phyloP scores from a whole-genome alignment of 345 rosid genomes.

The Melaleuca alternifolia region DNA sequence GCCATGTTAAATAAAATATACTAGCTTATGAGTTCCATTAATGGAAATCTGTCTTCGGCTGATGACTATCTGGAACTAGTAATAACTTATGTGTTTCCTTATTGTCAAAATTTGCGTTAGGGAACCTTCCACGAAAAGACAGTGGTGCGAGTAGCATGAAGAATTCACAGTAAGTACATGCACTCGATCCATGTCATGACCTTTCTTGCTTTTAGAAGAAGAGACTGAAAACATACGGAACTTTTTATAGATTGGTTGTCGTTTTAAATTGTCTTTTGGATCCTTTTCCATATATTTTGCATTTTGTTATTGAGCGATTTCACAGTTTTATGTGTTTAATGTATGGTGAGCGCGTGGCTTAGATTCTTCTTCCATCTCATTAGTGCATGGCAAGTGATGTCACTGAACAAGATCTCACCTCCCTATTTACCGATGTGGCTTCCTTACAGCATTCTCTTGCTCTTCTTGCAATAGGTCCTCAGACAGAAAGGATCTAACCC shows the following conservation, averaged over 20 bases:
- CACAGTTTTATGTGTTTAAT: neutral
- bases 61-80: neutral
- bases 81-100: neutral
- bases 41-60: neutral
- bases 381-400: neutral
- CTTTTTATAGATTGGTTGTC: neutral
- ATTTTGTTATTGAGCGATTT: neutral
- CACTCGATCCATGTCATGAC: neutral
- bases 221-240: neutral
- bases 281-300: neutral
- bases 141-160: neutral
- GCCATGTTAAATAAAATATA: neutral
- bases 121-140: neutral
- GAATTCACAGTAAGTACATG: slow-evolving; percentile 2
- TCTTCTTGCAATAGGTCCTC: slow-evolving; percentile 12
- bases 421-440: neutral
- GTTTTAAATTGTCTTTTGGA: neutral
- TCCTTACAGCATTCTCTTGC: neutral
- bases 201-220: neutral
- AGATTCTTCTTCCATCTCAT: neutral
- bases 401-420: neutral
- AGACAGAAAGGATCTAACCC: slow-evolving; percentile 11
- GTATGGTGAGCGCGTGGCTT: neutral
- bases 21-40: neutral
- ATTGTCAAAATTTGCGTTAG: neutral